phyloP scores from a whole-genome alignment of 1,139 yeast species.

The Candida dubliniensis region DNA sequence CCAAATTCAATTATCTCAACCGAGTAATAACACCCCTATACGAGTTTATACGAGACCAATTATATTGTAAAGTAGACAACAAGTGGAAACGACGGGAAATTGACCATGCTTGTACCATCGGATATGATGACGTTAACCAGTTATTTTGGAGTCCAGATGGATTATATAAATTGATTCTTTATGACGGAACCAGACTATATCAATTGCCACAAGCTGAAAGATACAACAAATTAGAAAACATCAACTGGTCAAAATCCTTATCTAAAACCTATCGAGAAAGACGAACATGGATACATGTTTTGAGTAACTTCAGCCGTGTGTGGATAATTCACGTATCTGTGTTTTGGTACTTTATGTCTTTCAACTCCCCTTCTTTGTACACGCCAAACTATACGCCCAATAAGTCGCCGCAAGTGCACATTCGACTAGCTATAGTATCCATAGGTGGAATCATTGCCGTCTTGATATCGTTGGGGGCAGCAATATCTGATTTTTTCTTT shows the following conservation, averaged over 20 bases:
- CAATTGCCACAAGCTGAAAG: constrained; percentile 46
- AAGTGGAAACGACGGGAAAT: constrained; percentile 49
- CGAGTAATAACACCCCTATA: constrained; percentile 49
- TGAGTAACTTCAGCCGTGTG: constrained; percentile 75
- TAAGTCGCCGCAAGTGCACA: constrained; percentile 13
- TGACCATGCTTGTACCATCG: constrained; percentile 72
- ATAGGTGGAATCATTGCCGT: constrained; percentile 75
- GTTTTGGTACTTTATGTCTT: constrained; percentile 81
- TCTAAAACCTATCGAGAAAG: constrained; percentile 73
- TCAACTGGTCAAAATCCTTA: constrained; percentile 65
- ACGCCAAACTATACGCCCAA: constrained; percentile 55
- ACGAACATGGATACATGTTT: constrained; percentile 75
- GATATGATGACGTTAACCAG: constrained; percentile 86
- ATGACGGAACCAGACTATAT: constrained; percentile 44
- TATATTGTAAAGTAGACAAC: constrained; percentile 37
- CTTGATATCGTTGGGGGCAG: constrained; percentile 60
- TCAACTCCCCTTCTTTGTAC: constrained; percentile 75
- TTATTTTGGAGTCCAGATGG: constrained; percentile 79
- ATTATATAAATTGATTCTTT: constrained; percentile 46
- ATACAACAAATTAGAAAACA: constrained; percentile 45
- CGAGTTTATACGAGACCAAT: constrained; percentile 43
- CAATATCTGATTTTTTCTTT: constrained; percentile 60
- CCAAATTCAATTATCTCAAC: constrained; percentile 29
- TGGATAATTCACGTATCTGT: constrained; percentile 80
- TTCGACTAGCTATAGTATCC: constrained; percentile 36